These are phyloP conservation scores for Vigna mungo DNA, from an alignment of 306 rosid genomes.

Conservation along the genomic window DNA sequence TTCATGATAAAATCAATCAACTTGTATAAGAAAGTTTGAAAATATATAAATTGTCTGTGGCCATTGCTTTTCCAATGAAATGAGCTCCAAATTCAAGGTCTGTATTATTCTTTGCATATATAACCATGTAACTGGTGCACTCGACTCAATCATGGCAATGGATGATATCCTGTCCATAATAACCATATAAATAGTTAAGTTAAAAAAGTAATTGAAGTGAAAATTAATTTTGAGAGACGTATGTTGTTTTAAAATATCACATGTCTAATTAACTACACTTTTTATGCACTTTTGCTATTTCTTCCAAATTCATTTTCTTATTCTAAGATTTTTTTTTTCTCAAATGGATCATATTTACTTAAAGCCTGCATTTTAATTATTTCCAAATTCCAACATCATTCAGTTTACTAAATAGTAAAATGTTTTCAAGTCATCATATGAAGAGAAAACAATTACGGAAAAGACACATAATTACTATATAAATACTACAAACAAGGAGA, in stretches of 20 bases:
- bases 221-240: no score
- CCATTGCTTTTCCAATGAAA: conserved; percentile 71
- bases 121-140: conserved; percentile 93
- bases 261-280: no score
- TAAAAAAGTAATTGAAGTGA: no score
- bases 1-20: not conserved
- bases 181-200: conserved; percentile 1
- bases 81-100: conserved; percentile 79
- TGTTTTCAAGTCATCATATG: conserved; percentile 19
- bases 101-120: conserved; percentile 76
- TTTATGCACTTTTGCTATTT: no score
- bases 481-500: not conserved
- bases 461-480: not conserved
- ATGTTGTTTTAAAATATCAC: no score
- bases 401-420: conserved; percentile 6
- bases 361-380: no score
- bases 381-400: not conserved
- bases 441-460: not conserved
- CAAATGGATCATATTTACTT: no score
- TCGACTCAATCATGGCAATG: conserved; percentile 97
- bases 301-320: no score
- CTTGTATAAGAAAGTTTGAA: conserved; percentile 1
- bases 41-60: conserved; percentile 52
- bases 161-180: conserved; percentile 76
- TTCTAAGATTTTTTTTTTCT: no score